Base-by-base conservation (phyloP, 2,329 filamentous ascomycete genomes). In the Phaeosphaeria sp. region DNA sequence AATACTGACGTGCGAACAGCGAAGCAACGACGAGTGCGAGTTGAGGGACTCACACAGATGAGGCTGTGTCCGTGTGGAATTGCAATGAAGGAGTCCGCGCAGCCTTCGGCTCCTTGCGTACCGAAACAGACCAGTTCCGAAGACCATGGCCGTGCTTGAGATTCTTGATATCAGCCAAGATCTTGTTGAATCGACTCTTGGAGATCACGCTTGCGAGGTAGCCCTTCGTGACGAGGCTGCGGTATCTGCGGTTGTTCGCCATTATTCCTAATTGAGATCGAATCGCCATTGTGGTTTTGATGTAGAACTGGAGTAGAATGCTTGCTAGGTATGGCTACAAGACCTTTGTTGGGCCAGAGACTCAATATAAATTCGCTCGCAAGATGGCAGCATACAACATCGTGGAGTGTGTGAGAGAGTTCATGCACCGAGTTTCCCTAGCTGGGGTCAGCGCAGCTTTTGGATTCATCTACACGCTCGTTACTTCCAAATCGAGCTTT, bases 1-100 rank as follows among this genome's bases (percentile, higher is more conserved):
- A 42, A 36, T 54, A 48, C 1, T 9, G 27, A 9, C 49, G 55
- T 25, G 52, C 50, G 4, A 21, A 43, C 4, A 56, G 56, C 15
- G 59, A 62, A 9, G 56, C 56, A 13, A 44, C 50, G 11, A 59
- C 18, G 9, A 62, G 43, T 2, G 56, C 46, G 9, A 59, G 44
- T 33, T 60, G 57, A 23, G 54, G 51, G 18, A 60, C 36, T 11
- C 39, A 25, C 39, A 56, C 39, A 7, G 23, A 21, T 43, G 50
- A 21, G 33, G 4, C 52, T 25, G 18, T 22, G 17, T 46, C 47
- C 2, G 21, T 43, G 22, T 27, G 15, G 9, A 58, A 30, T 18
- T 58, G 44, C 41, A 61, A 18, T 7, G 41, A 47, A 33, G 58
- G 53, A 11, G 21, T 54, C 6, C 53, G 20, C 13, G 54, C 6